A percentile compares a stretch with the other conserved stretches of the same genome.
phyloP scores from a whole-genome alignment of 2,329 filamentous ascomycete genomes.

The Penicillium sp. region DNA sequence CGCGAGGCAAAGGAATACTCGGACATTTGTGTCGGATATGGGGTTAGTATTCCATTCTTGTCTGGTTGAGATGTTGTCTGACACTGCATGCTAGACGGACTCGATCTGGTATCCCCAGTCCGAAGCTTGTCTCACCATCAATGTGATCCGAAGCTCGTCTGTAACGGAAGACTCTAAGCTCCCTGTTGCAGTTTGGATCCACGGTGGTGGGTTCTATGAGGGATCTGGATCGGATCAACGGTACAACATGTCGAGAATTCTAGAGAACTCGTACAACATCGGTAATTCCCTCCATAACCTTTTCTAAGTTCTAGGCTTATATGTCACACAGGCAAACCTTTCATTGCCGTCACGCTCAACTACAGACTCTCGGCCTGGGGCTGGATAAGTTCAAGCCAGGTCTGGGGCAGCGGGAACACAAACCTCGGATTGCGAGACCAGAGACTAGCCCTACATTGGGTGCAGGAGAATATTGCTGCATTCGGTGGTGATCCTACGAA shows the following conservation, averaged over 20 bases:
- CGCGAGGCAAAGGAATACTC: conserved; percentile 49
- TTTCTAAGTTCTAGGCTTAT: not conserved
- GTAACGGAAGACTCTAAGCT: conserved; percentile 43
- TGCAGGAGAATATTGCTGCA: conserved; percentile 37
- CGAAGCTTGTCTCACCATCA: conserved; percentile 64
- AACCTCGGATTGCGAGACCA: conserved; percentile 58
- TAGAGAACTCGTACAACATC: conserved; percentile 54
- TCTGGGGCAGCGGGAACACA: conserved; percentile 44
- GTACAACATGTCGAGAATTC: conserved; percentile 64
- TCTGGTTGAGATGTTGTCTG: not conserved
- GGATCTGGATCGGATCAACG: conserved; percentile 55
- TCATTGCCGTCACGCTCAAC: conserved; percentile 57
- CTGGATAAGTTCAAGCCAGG: conserved; percentile 50
- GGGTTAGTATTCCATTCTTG: conserved; percentile 31
- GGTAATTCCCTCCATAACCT: conserved; percentile 17
- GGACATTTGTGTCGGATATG: conserved; percentile 53
- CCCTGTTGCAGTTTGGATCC: conserved; percentile 63
- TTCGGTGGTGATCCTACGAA: conserved; percentile 37
- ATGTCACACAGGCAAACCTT: conserved; percentile 41
- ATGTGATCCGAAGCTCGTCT: conserved; percentile 55
- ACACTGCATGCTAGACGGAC: conserved; percentile 23
- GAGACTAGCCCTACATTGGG: conserved; percentile 38
- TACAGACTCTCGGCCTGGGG: conserved; percentile 56
- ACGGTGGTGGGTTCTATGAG: conserved; percentile 55
- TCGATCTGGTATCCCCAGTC: conserved; percentile 37